phyloP scores from a whole-genome alignment of 2,329 filamentous ascomycete species.

The Pseudogymnoascus sp. region DNA sequence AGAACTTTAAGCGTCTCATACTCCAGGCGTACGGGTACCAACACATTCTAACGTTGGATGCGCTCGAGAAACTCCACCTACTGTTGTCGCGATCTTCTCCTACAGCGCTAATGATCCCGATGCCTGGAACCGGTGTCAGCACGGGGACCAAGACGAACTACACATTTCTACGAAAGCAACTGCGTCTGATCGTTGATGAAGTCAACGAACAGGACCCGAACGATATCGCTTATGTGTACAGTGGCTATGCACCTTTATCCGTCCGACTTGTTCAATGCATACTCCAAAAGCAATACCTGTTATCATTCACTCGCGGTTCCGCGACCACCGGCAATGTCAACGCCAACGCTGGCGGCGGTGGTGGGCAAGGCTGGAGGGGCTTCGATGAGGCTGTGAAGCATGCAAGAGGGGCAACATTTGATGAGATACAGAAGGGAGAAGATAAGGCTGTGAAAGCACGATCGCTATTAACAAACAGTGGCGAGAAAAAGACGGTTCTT shows the following conservation, averaged over 20 bases:
- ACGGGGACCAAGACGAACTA: slow-evolving; percentile 79
- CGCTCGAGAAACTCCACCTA: slow-evolving; percentile 81
- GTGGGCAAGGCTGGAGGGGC: slow-evolving; percentile 77
- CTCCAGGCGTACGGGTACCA: slow-evolving; percentile 92
- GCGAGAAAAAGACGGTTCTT: slow-evolving; percentile 75
- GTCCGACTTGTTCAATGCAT: slow-evolving; percentile 87
- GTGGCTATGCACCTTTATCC: slow-evolving; percentile 88
- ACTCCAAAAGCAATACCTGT: slow-evolving; percentile 79
- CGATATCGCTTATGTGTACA: slow-evolving; percentile 96
- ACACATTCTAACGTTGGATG: slow-evolving; percentile 80
- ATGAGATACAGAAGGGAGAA: slow-evolving; percentile 83
- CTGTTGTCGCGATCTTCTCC: slow-evolving; percentile 71
- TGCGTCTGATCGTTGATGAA: slow-evolving; percentile 88
- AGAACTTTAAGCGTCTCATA: slow-evolving; percentile 79
- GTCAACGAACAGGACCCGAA: slow-evolving; percentile 92
- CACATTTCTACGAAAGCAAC: slow-evolving; percentile 72
- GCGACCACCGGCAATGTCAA: slow-evolving; percentile 38
- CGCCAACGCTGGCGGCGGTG: slow-evolving; percentile 40
- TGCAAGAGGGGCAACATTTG: slow-evolving; percentile 80
- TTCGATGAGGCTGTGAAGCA: slow-evolving; percentile 91
- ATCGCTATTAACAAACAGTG: slow-evolving; percentile 67
- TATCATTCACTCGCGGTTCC: slow-evolving; percentile 59
- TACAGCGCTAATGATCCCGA: slow-evolving; percentile 72
- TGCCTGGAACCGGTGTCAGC: slow-evolving; percentile 47
- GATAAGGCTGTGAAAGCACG: slow-evolving; percentile 86